Evolutionary conservation across 192 early-diverging fungal species (phyloP).

Genomic region (Coemansia sp.): DNA sequence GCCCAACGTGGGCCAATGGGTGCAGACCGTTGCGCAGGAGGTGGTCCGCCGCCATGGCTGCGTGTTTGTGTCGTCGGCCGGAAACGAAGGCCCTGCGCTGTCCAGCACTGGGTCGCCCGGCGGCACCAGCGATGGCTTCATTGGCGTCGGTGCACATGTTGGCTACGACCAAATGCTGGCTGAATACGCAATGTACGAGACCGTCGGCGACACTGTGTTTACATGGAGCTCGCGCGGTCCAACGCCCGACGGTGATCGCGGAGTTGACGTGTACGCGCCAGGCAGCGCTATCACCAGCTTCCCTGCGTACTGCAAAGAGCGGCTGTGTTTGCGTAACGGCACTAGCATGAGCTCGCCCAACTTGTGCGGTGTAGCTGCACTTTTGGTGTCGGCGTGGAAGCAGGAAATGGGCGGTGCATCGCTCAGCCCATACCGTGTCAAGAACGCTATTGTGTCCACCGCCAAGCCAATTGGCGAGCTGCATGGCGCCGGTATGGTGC

Average conservation of each 20-base stretch:
- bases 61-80: constrained; percentile 86
- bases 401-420: constrained; percentile 53
- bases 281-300: constrained; percentile 91
- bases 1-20: constrained; percentile 77
- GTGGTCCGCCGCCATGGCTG: constrained; percentile 79
- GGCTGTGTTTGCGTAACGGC: constrained; percentile 82
- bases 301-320: constrained; percentile 75
- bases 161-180: constrained; percentile 81
- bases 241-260: constrained; percentile 77
- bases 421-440: constrained; percentile 81
- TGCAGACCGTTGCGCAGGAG: constrained; percentile 75
- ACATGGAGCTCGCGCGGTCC: constrained; percentile 93
- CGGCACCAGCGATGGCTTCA: constrained; percentile 68
- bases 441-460: constrained; percentile 71
- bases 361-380: constrained; percentile 80
- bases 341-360: constrained; percentile 95
- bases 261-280: constrained; percentile 80
- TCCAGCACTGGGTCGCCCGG: constrained; percentile 84
- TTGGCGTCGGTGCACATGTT: constrained; percentile 92
- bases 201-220: constrained; percentile 73
- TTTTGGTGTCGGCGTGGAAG: constrained; percentile 87
- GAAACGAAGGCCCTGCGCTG: constrained; percentile 91
- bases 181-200: constrained; percentile 80
- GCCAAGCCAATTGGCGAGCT: constrained; percentile 79
- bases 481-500: constrained; percentile 71